phyloP scores from a whole-genome alignment of 2,329 filamentous ascomycete species.

The Cercospora zeina region DNA sequence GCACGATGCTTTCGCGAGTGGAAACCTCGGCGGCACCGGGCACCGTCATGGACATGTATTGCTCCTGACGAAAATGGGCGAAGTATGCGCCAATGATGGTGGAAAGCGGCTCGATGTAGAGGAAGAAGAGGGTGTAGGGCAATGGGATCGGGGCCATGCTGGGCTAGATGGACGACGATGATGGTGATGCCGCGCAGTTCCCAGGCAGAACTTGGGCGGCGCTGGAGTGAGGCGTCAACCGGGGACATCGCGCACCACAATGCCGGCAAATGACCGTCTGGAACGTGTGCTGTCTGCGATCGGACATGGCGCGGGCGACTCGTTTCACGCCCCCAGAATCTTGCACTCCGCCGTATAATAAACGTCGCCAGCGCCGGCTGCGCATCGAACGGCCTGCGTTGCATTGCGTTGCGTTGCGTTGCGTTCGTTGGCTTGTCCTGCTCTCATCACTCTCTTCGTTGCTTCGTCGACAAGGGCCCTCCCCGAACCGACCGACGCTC shows the following conservation, averaged over 20 bases:
- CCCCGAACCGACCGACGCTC: not conserved
- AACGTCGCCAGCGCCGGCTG: not conserved
- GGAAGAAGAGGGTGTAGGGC: conserved; percentile 71
- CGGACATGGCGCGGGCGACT: not conserved
- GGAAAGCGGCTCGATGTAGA: conserved; percentile 65
- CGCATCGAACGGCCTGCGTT: not conserved
- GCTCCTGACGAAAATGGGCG: conserved; percentile 52
- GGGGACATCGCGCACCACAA: too few species aligned
- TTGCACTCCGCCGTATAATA: not conserved
- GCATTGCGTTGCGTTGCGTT: not conserved
- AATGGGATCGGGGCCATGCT: conserved; percentile 51
- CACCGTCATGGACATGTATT: conserved; percentile 58
- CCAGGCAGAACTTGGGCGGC: not conserved
- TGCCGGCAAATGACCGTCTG: not conserved
- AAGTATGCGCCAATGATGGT: conserved; percentile 57
- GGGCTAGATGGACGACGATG: not conserved
- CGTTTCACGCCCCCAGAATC: not conserved
- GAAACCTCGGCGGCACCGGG: conserved; percentile 50
- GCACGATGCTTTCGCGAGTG: conserved; percentile 61
- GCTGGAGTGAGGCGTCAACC: too few species aligned
- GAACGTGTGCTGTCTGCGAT: not conserved
- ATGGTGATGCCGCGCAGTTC: not conserved
- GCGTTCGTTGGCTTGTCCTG: not conserved
- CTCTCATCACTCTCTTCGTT: not conserved
- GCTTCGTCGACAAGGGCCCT: not conserved